These are phyloP conservation scores for Anisodus acutangulus DNA, from an alignment of 257 asterid species.

Conservation along the genomic window DNA sequence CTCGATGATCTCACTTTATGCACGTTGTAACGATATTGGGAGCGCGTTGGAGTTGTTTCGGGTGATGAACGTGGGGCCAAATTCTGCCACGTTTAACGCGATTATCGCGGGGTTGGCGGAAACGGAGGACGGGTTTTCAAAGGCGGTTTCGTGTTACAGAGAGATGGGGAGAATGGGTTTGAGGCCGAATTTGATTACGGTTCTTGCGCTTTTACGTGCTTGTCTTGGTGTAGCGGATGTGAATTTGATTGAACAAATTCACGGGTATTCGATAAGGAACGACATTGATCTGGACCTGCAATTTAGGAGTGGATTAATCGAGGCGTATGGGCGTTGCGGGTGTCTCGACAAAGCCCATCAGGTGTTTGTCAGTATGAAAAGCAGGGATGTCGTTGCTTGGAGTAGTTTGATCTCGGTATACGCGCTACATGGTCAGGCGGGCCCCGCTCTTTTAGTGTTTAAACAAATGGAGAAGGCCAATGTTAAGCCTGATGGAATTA, in stretches of 20 bases:
- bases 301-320: constrained; percentile 52
- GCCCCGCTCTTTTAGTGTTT: constrained; percentile 40
- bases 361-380: constrained; percentile 43
- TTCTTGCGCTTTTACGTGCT: constrained; percentile 50
- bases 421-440: constrained; percentile 51
- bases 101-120: constrained; percentile 49
- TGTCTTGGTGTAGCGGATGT: constrained; percentile 41
- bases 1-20: constrained; percentile 49
- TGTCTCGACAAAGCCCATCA: constrained; percentile 29
- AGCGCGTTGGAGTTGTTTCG: constrained; percentile 45
- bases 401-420: constrained; percentile 57
- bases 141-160: constrained; percentile 35
- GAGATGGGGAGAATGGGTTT: constrained; percentile 41
- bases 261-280: constrained; percentile 45
- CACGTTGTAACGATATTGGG: constrained; percentile 37
- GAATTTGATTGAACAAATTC: constrained; percentile 52
- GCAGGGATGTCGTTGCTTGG: constrained; percentile 56
- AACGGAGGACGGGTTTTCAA: constrained; percentile 38
- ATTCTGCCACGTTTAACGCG: constrained; percentile 45
- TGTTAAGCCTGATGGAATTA: constrained; percentile 52
- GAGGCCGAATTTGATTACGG: constrained; percentile 46
- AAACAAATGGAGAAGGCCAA: constrained; percentile 45
- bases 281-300: constrained; percentile 41
- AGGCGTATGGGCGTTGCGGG: constrained; percentile 60
- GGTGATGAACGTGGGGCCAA: constrained; percentile 45